Base-by-base conservation (phyloP, 192 early-diverging fungal genomes). In the Backusella morwellensis region DNA sequence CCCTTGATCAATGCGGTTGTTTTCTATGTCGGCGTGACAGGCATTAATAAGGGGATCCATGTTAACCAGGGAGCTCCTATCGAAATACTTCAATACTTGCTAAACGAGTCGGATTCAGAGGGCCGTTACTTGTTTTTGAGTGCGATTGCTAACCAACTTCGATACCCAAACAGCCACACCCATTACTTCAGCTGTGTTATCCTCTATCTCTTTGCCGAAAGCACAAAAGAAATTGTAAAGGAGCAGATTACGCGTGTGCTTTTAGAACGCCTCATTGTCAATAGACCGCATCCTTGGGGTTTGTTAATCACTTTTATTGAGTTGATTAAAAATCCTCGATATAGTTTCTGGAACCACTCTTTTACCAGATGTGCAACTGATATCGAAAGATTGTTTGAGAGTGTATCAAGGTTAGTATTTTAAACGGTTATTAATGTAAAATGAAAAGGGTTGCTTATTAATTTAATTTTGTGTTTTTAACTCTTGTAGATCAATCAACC, bases 241-340 rank as follows among this genome's bases (percentile, higher is more conserved):
- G 98, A 99, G 87, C 96, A 96, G 80, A 95, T 98, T 74, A 97
- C 96, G 21, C 85, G 97, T 12, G 98, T 98, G 11, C 85, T 99
- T 68, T 85, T 98, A 73, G 98, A 99, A 86, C 90, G 98, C 38
- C 86, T 98, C 41, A 93, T 99, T 80, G 98, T 96, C 14, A 98
- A 96, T 86, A 87, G 97, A 56, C 98, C 98, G 26, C 96, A 98
- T 85, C 98, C 98, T 66, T 98, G 97, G 93, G 98, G 98, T 15
- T 87, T 99, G 74, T 85, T 99, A 75, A 95, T 98, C 21, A 98
- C 98, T 29, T 96, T 99, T 78, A 99, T 98, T 71, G 98, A 99
- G 82, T 83, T 99, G 77, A 94, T 99, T 83, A 93, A 95, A 76
- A 97, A 98, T 81, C 93, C 93, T 35, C 78, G 85, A 11, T 90